Evolutionary conservation across 768 basidiomycete species (phyloP), one percentile per base, ranked within the genome.

Genomic region (Leccinum incarnatum): DNA sequence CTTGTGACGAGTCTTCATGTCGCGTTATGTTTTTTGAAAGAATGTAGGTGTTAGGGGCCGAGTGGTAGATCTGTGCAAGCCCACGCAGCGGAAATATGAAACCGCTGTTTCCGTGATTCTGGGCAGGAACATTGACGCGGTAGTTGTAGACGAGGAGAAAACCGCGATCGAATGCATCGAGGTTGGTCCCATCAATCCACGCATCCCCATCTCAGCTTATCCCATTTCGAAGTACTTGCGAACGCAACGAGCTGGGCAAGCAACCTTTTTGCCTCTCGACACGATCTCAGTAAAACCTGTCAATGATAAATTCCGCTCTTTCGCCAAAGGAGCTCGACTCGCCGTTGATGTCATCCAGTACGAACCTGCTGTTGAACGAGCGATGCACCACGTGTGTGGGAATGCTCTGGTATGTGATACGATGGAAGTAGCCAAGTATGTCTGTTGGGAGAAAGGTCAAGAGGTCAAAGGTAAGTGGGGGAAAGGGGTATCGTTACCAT

Each of bases 91-190:
- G 55, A 96, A 96, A 73, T 98, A 96, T 69, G 91, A 97, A 69
- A 84, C 84, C 0, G 93, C 97, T 0, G 91, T 99, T 12, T 87
- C 91, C 1, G 93, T 95, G 32, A 86, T 98, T 23, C 82, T 99
- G 2, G 97, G 97, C 0, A 83, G 96, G 54, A 95, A 98, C 69
- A 90, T 95, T 56, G 97, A 98, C 67, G 91, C 95, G 1, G 84
- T 99, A 56, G 93, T 99, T 8, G 95, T 98, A 1, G 96, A 99
- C 67, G 89, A 93, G 68, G 95, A 98, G 77, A 94, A 92, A 75
- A 95, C 92, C 1, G 97, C 93, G 2, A 97, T 98, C 56, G 93
- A 95, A 65, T 98, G 96, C 71, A 98, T 98, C 66, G 94, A 98
- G 80, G 93, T 91, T 61, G 49, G 77, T 65, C 29, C 19, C 25